Conservation (phyloP, 2,329 filamentous ascomycete species). For the Cercospora janseana region DNA sequence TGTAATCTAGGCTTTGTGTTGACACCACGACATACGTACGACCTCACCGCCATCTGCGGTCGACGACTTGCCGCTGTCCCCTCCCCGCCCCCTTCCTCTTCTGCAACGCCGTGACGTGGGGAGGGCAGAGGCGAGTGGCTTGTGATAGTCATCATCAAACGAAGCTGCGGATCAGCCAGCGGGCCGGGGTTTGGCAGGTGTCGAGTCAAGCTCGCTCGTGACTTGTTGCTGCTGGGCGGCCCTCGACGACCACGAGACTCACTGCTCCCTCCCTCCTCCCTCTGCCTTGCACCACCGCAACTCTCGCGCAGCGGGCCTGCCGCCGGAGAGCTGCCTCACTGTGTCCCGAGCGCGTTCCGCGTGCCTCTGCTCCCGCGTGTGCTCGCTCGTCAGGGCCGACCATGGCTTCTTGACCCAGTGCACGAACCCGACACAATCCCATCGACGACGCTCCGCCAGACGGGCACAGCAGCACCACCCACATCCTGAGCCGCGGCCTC, state of each 20-base stretch:
- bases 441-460: slow-evolving; percentile 17
- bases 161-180: background rate
- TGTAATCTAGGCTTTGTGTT: slow-evolving; percentile 1
- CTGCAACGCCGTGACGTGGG: too few relatives aligned
- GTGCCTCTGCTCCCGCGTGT: too few relatives aligned
- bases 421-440: slow-evolving; percentile 23
- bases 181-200: slow-evolving; percentile 5
- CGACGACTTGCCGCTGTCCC: background rate
- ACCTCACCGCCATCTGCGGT: slow-evolving; percentile 1
- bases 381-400: slow-evolving; percentile 22
- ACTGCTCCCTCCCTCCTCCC: background rate
- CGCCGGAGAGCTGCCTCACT: slow-evolving; percentile 19
- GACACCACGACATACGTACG: background rate
- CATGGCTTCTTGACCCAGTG: slow-evolving; percentile 23
- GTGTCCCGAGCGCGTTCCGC: slow-evolving; percentile 12
- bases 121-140: too few relatives aligned
- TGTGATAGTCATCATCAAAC: background rate
- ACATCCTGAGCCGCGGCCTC: slow-evolving; percentile 16
- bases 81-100: background rate
- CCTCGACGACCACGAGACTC: slow-evolving; percentile 12
- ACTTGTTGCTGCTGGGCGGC: slow-evolving; percentile 17
- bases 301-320: background rate
- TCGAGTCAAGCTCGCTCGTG: slow-evolving; percentile 18
- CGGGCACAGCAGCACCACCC: slow-evolving; percentile 6
- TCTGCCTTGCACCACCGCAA: background rate